phyloP scores from a whole-genome alignment of 495 filamentous ascomycete genomes.

The Penicillium taxi region DNA sequence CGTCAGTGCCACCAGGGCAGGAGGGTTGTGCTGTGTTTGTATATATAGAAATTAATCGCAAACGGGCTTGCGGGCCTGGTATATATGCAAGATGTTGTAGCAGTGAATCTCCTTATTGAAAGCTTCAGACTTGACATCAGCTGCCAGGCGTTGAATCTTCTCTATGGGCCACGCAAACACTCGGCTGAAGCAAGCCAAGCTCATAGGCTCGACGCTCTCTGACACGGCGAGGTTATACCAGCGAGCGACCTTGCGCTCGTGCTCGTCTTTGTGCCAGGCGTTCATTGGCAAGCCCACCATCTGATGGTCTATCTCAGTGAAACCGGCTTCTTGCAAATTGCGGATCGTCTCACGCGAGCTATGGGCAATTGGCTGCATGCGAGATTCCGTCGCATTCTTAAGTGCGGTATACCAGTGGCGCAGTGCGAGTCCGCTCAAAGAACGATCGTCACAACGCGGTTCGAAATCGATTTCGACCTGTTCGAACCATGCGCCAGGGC shows the following conservation, averaged over 20 bases:
- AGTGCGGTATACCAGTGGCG: constrained; percentile 63
- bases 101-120: constrained; percentile 59
- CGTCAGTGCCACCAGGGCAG: not conserved
- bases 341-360: constrained; percentile 50
- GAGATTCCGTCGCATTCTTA: constrained; percentile 58
- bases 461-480: constrained; percentile 87
- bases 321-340: constrained; percentile 64
- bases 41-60: constrained; percentile 7
- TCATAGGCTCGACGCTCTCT: constrained; percentile 64
- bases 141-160: constrained; percentile 54
- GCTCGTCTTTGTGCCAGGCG: constrained; percentile 64
- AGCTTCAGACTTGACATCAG: constrained; percentile 61
- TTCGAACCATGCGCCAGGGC: constrained; percentile 74
- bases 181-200: constrained; percentile 65
- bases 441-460: constrained; percentile 71
- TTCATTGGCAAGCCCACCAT: constrained; percentile 68
- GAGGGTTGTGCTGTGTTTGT: too few relatives aligned
- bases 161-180: constrained; percentile 54
- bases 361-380: constrained; percentile 59
- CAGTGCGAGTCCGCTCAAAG: constrained; percentile 43
- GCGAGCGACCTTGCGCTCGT: constrained; percentile 61
- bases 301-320: constrained; percentile 71
- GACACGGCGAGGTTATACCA: constrained; percentile 81
- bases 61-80: constrained; percentile 39
- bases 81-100: constrained; percentile 63